These are phyloP conservation scores for Zizania latifolia DNA, from an alignment of 176 grass and related monocot species.

Conservation along the genomic window DNA sequence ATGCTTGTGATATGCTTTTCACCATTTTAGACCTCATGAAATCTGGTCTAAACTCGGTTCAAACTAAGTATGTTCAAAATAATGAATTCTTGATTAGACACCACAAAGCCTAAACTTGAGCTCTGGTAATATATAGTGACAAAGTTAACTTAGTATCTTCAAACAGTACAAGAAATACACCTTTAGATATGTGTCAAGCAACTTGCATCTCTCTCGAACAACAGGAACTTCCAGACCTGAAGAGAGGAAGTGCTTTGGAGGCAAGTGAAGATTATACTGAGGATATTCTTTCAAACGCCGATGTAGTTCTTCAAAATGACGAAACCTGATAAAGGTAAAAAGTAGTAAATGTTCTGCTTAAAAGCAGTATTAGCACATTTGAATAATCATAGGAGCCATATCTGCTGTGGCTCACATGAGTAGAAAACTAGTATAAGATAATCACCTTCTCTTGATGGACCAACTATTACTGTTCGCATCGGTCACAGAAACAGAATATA, in stretches of 20 bases:
- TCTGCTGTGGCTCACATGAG: background rate
- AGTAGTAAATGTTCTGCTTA: background rate
- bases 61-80: constrained; percentile 16
- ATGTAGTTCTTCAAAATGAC: constrained; percentile 99
- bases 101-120: background rate
- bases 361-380: background rate
- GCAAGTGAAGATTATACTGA: constrained; percentile 87
- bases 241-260: constrained; percentile 96
- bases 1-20: constrained; percentile 10
- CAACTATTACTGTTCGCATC: constrained; percentile 88
- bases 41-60: background rate
- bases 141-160: constrained; percentile 22
- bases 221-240: constrained; percentile 91
- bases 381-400: constrained; percentile 22
- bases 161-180: constrained; percentile 45
- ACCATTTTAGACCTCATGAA: background rate
- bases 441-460: constrained; percentile 96
- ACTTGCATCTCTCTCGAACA: constrained; percentile 89
- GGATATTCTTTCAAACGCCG: constrained; percentile 90
- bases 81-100: constrained; percentile 10
- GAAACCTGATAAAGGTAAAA: constrained; percentile 59
- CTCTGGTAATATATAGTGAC: background rate
- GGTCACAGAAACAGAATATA: constrained; percentile 85
- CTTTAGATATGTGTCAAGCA: constrained; percentile 96
- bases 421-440: constrained; percentile 19